Percentiles rank a stretch among this genome's conserved stretches.
Conservation (phyloP, 2,329 filamentous ascomycete genomes). For the Penicillium brasilianum region DNA sequence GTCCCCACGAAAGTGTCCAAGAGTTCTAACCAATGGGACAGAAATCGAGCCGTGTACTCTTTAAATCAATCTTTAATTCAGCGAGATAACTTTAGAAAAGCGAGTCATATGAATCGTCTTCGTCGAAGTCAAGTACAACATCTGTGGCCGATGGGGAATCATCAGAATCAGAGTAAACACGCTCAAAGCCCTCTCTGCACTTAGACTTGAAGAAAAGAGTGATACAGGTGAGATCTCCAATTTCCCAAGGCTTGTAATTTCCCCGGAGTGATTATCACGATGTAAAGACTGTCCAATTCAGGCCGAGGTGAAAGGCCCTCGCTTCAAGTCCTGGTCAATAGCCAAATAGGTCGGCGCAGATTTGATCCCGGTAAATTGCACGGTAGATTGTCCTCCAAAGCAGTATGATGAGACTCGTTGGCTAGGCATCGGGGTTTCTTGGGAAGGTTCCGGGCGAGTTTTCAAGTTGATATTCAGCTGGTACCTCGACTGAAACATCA, state of each 20-base stretch:
- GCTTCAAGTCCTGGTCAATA: neutral
- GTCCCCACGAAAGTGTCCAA: too few species aligned
- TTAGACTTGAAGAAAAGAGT: slow-evolving; percentile 5
- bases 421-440: neutral
- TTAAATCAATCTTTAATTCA: too few species aligned
- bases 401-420: neutral
- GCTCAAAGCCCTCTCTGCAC: neutral
- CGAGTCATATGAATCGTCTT: too few species aligned
- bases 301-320: neutral
- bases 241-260: slow-evolving; percentile 21
- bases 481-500: too few species aligned
- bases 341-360: slow-evolving; percentile 19
- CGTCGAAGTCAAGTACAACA: too few species aligned
- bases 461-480: too few species aligned
- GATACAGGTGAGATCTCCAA: slow-evolving; percentile 18
- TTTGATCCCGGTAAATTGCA: slow-evolving; percentile 21
- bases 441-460: too few species aligned
- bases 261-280: neutral
- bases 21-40: too few species aligned
- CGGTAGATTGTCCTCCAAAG: slow-evolving; percentile 11
- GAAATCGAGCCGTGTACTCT: too few species aligned
- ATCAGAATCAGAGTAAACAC: too few species aligned
- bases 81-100: too few species aligned
- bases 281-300: neutral
- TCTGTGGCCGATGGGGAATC: too few species aligned